Evolutionary conservation across 163 green algal genomes (phyloP).

Genomic region (Volvox carteri): DNA sequence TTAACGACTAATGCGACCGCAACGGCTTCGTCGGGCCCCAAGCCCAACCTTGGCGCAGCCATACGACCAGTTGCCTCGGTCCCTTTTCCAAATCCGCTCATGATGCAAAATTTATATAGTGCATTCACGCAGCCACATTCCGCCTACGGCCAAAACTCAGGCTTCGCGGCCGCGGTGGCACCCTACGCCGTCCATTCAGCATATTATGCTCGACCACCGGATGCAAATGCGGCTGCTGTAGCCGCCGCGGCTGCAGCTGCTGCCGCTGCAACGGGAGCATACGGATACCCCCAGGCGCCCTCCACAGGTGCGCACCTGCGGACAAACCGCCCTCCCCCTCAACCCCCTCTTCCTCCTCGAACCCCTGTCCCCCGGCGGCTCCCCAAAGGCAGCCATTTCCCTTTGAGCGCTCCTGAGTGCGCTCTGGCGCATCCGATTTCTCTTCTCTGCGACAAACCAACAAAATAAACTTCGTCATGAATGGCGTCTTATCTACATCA

Average conservation of each 20-base stretch:
- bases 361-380: too few species aligned
- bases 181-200: slow-evolving; percentile 32
- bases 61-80: background rate
- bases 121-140: slow-evolving; percentile 37
- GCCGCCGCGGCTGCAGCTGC: slow-evolving; percentile 22
- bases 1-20: slow-evolving; percentile 5
- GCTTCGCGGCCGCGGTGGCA: background rate
- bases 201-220: slow-evolving; percentile 17
- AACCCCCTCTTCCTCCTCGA: too few species aligned
- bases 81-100: slow-evolving; percentile 10
- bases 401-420: too few species aligned
- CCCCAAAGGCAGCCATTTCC: too few species aligned
- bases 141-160: background rate
- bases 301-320: background rate
- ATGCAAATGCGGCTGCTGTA: background rate
- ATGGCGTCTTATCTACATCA: too few species aligned
- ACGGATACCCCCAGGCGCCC: slow-evolving; percentile 22
- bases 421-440: too few species aligned
- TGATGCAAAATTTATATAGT: slow-evolving; percentile 27
- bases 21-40: slow-evolving; percentile 8
- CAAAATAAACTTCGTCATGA: too few species aligned
- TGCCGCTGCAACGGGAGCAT: slow-evolving; percentile 21
- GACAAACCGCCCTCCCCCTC: too few species aligned
- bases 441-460: too few species aligned
- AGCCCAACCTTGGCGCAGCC: background rate